Base-by-base conservation (phyloP, 306 rosid species). In the Aeschynomene evenia region DNA sequence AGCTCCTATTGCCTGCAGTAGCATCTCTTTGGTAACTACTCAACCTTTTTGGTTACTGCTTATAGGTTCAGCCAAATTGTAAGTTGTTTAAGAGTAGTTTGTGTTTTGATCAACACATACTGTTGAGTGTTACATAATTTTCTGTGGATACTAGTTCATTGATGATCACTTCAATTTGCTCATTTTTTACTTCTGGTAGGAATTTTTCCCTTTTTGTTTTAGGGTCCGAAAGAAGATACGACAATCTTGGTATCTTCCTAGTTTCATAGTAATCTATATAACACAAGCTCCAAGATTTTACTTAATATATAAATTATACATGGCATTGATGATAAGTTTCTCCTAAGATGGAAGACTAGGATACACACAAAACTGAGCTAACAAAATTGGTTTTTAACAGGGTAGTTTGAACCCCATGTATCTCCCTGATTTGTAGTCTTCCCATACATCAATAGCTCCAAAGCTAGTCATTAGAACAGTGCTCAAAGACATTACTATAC, bases 331-430 rank as follows among this genome's bases (percentile, higher is more conserved):
- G 43, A 33, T 33, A 31, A 23, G 29, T 31, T 71, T 29, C 15
- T 19, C 13, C 31, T 15, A 19, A 57, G 62, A 16, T 9, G 28
- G 28, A 40, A 20, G 58, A 22, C 42, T 60, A 60, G 11, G 28
- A 24, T 28, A 46, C 36, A 34, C 5, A 7, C 18, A 24, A 54
- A 83, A 65, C 60, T 55, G 20, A 59, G 50, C 4, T 40, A 34
- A 61, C 71, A 63, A 40, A 75, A 75, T 45, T 59, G 40, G 29
- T 40, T 56, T 22, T 64, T 66, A 90, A 79, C 96, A 90, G 54
- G 96, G 97, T 42, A 39, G 68, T 80, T 86, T 93, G 79, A 93
- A 88, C 2, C 98, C 97, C 97, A 88, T 93, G 63, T 77, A 79
- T 68, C 70, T 77, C 67, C 97, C 96, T 34, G 91, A 81, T 31